A percentile compares a stretch with the other conserved stretches of the same genome.
phyloP scores from a whole-genome alignment of 1,139 yeast genomes.

The Tardiomyces digboiensis region DNA sequence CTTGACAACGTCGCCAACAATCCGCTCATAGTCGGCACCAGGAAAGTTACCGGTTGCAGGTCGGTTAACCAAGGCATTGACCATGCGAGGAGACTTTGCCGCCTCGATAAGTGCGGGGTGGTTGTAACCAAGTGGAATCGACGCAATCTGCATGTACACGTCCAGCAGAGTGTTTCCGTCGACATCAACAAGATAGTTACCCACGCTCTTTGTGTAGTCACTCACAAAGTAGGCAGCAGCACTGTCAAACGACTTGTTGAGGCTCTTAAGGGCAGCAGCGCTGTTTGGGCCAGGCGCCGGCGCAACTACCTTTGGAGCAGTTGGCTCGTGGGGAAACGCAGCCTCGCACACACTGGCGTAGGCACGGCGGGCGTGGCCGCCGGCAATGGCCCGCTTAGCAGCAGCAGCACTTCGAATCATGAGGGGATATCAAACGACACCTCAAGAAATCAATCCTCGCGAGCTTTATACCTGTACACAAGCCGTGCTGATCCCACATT shows the following conservation, averaged over 20 bases:
- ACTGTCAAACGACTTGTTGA: slow-evolving; percentile 50
- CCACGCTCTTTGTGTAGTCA: slow-evolving; percentile 57
- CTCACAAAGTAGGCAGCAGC: slow-evolving; percentile 60
- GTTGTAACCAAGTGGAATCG: slow-evolving; percentile 72
- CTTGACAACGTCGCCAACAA: slow-evolving; percentile 45
- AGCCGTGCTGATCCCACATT: too few relatives aligned
- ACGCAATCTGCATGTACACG: slow-evolving; percentile 70
- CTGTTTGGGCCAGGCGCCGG: slow-evolving; percentile 59
- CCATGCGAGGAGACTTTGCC: slow-evolving; percentile 56
- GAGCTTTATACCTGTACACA: too few relatives aligned
- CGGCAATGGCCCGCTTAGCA: too few relatives aligned
- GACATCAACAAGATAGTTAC: slow-evolving; percentile 63
- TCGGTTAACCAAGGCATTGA: slow-evolving; percentile 60
- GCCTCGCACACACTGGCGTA: slow-evolving; percentile 22
- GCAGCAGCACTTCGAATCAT: too few relatives aligned
- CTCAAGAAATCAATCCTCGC: too few relatives aligned
- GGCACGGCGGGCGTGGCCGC: too few relatives aligned
- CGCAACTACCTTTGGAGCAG: slow-evolving; percentile 44
- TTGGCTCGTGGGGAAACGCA: slow-evolving; percentile 53
- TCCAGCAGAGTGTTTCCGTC: slow-evolving; percentile 64
- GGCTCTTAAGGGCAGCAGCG: slow-evolving; percentile 34
- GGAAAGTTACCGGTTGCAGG: slow-evolving; percentile 78
- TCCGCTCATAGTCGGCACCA: slow-evolving; percentile 48
- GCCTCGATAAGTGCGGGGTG: slow-evolving; percentile 56
- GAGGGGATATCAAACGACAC: too few relatives aligned